Percentiles rank a stretch among this genome's conserved stretches.
These are phyloP conservation scores for Geosmithia putterillii DNA, from an alignment of 2,329 filamentous ascomycete species.

Conservation along the genomic window DNA sequence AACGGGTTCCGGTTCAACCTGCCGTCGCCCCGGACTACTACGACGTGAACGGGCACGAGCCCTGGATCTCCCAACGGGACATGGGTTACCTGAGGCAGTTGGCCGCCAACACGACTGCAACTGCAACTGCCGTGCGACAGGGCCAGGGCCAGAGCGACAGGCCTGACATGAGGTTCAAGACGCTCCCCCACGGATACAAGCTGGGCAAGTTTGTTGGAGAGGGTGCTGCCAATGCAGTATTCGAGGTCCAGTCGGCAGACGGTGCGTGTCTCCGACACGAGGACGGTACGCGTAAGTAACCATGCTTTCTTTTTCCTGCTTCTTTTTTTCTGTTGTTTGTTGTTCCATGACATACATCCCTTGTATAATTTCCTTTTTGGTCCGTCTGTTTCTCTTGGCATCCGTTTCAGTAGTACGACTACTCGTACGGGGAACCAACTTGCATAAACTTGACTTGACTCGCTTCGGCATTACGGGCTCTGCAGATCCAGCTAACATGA, in stretches of 20 bases:
- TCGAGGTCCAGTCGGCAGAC: constrained; percentile 37
- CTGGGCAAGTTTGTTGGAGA: constrained; percentile 41
- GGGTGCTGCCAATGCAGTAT: constrained; percentile 69
- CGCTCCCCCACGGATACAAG: constrained; percentile 18
- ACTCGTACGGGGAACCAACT: neutral
- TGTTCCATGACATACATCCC: too few species aligned
- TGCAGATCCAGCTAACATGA: neutral
- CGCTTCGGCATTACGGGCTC: too few species aligned
- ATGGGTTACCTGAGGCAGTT: constrained; percentile 10
- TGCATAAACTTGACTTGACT: neutral
- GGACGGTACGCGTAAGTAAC: constrained; percentile 9
- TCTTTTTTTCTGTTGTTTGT: neutral
- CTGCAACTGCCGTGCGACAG: constrained; percentile 7
- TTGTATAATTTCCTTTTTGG: neutral
- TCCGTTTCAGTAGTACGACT: neutral
- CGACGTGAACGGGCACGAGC: constrained; percentile 4
- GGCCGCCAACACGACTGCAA: neutral
- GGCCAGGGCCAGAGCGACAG: constrained; percentile 5
- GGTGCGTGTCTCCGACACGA: constrained; percentile 5
- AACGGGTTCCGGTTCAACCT: too few species aligned
- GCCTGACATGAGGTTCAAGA: constrained; percentile 11
- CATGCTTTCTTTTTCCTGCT: neutral
- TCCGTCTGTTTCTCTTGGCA: neutral
- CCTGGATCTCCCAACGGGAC: constrained; percentile 10
- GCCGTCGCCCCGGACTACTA: neutral